phyloP scores from a whole-genome alignment of 345 rosid species.

The Toxicodendron radicans region DNA sequence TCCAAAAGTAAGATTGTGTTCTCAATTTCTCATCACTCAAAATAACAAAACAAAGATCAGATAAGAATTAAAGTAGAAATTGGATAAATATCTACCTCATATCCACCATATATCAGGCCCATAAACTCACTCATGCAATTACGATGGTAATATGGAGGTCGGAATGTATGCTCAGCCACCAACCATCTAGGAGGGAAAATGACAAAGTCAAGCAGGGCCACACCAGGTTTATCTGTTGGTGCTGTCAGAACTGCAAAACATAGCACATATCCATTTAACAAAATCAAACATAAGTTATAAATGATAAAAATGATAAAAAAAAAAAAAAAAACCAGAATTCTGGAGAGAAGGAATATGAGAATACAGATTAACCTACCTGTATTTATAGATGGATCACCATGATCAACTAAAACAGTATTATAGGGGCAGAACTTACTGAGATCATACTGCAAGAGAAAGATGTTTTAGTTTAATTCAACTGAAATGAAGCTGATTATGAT shows the following conservation, averaged over 20 bases:
- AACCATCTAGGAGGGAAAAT: conserved; percentile 96
- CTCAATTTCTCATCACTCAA: neutral
- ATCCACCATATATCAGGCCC: conserved; percentile 90
- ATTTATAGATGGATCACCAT: conserved; percentile 89
- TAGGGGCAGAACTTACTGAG: conserved; percentile 90
- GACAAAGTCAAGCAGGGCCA: conserved; percentile 93
- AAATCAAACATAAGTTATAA: conserved; percentile 16
- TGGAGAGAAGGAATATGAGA: neutral
- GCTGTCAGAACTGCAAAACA: conserved; percentile 82
- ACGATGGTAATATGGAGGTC: conserved; percentile 96
- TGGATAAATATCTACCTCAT: conserved; percentile 56
- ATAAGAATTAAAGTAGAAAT: neutral
- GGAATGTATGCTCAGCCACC: conserved; percentile 95
- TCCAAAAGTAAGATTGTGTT: neutral
- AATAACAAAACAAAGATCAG: neutral
- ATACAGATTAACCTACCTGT: conserved; percentile 51
- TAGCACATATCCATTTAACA: conserved; percentile 15
- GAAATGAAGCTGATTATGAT: neutral
- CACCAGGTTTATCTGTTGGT: conserved; percentile 95
- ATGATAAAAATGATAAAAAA: too few relatives aligned
- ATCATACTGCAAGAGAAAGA: conserved; percentile 64
- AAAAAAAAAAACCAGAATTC: neutral
- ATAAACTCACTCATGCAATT: conserved; percentile 99
- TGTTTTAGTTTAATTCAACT: neutral
- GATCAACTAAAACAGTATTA: conserved; percentile 89